A percentile compares a stretch with the other conserved stretches of the same genome.
These are phyloP conservation scores for Nitzschia sp. DNA, from an alignment of 108 stramenopile species.

Conservation along the genomic window DNA sequence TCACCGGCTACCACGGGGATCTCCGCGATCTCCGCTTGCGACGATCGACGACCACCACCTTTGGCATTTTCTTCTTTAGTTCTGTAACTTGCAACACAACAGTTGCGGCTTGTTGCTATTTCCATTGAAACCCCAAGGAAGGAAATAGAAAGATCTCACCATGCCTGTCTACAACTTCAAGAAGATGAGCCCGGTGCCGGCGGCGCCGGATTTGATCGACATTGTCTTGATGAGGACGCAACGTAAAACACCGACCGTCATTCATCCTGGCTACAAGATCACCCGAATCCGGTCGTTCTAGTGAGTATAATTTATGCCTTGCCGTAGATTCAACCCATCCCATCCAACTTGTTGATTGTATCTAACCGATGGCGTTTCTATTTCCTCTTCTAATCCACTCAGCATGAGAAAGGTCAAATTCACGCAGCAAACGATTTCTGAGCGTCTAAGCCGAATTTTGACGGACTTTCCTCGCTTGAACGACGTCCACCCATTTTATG, in stretches of 20 bases:
- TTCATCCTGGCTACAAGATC: constrained; percentile 99
- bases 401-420: constrained; percentile 99
- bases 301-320: constrained; percentile 51
- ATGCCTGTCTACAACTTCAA: constrained; percentile 99
- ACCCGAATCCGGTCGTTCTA: constrained; percentile 95
- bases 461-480: constrained; percentile 97
- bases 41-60: too few species aligned
- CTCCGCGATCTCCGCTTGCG: too few species aligned
- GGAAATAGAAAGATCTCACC: constrained; percentile 12
- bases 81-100: too few species aligned
- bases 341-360: not conserved
- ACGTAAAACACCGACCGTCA: constrained; percentile 95
- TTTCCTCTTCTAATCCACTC: too few species aligned
- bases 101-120: too few species aligned
- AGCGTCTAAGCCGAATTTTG: constrained; percentile 89
- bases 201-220: constrained; percentile 95
- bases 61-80: too few species aligned
- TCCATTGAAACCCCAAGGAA: too few species aligned
- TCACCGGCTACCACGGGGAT: too few species aligned
- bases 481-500: constrained; percentile 99
- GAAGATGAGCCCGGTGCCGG: constrained; percentile 95
- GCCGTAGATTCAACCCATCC: too few species aligned
- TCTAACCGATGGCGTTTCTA: not conserved
- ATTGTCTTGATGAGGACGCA: constrained; percentile 97
- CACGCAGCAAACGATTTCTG: constrained; percentile 96